Conservation (phyloP, 1,284 basidiomycete genomes). For the Ustilago trichophora region DNA sequence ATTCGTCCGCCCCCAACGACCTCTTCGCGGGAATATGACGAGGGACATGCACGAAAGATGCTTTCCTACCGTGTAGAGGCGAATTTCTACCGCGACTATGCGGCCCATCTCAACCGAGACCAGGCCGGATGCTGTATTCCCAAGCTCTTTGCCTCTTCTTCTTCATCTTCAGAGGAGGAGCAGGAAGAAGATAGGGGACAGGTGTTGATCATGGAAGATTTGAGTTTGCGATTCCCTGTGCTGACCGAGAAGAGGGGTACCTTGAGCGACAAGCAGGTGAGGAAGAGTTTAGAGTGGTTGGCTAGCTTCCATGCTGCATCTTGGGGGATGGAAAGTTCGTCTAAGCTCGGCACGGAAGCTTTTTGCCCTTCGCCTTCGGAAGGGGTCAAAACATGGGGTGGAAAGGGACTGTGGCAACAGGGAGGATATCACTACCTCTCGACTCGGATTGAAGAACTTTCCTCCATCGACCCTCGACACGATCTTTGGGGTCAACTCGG, state of each 20-base stretch:
- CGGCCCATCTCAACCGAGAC: background rate
- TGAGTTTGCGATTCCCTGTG: constrained; percentile 6
- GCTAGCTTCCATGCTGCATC: constrained; percentile 30
- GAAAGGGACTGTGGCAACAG: constrained; percentile 36
- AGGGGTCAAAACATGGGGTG: constrained; percentile 8
- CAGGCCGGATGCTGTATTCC: constrained; percentile 11
- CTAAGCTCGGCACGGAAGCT: background rate
- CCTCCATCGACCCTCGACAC: constrained; percentile 10
- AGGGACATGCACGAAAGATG: constrained; percentile 45
- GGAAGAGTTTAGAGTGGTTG: constrained; percentile 30
- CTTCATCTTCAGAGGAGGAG: background rate
- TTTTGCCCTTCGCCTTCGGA: constrained; percentile 20
- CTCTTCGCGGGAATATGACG: constrained; percentile 12
- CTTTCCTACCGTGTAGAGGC: constrained; percentile 42
- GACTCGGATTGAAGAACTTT: constrained; percentile 24
- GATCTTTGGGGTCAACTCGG: constrained; percentile 27
- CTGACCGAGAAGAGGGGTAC: constrained; percentile 29
- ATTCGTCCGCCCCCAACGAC: constrained; percentile 13
- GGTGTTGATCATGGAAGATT: constrained; percentile 24
- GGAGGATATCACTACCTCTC: constrained; percentile 49
- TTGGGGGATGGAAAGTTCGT: constrained; percentile 26
- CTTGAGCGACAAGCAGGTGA: constrained; percentile 14
- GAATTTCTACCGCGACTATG: constrained; percentile 42
- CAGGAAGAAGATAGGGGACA: background rate
- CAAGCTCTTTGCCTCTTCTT: constrained; percentile 4